phyloP scores from a whole-genome alignment of 805 yeast species.

The Saitoella complicata region DNA sequence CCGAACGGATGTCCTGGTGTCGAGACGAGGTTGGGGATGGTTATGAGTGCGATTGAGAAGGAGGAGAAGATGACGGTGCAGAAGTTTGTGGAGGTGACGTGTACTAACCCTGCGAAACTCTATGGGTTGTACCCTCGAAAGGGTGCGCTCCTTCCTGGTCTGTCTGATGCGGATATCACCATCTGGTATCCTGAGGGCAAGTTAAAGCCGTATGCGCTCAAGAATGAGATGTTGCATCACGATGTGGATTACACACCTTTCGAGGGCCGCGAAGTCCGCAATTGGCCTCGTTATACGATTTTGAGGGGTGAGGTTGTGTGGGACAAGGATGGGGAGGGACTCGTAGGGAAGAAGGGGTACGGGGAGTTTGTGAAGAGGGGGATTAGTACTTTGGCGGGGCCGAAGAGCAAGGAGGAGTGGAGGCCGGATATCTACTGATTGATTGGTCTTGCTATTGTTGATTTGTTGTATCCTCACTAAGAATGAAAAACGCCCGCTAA shows the following conservation, averaged over 20 bases:
- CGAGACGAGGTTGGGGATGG: slow-evolving; percentile 31
- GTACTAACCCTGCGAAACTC: slow-evolving; percentile 32
- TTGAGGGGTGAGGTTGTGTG: slow-evolving; percentile 17
- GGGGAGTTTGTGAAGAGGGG: slow-evolving; percentile 12
- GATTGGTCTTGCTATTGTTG: neutral
- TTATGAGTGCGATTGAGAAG: slow-evolving; percentile 29
- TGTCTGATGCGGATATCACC: slow-evolving; percentile 31
- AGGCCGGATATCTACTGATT: slow-evolving; percentile 3
- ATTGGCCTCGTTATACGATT: slow-evolving; percentile 34
- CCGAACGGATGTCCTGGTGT: slow-evolving; percentile 38
- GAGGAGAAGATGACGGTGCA: slow-evolving; percentile 28
- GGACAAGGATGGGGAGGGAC: slow-evolving; percentile 12
- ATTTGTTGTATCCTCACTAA: neutral
- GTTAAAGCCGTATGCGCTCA: slow-evolving; percentile 22
- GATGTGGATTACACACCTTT: slow-evolving; percentile 17
- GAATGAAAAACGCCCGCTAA: neutral
- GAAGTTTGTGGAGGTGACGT: slow-evolving; percentile 30
- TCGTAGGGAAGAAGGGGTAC: slow-evolving; percentile 13
- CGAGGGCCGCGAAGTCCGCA: slow-evolving; percentile 26
- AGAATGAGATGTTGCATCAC: slow-evolving; percentile 16
- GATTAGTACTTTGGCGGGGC: slow-evolving; percentile 8
- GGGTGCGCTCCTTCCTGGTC: slow-evolving; percentile 30
- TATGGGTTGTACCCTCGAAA: slow-evolving; percentile 28
- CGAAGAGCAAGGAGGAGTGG: slow-evolving; percentile 12
- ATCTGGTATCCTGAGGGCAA: slow-evolving; percentile 31